These are phyloP conservation scores for Amphichorda felina DNA, from an alignment of 2,329 filamentous ascomycete species.

Conservation along the genomic window DNA sequence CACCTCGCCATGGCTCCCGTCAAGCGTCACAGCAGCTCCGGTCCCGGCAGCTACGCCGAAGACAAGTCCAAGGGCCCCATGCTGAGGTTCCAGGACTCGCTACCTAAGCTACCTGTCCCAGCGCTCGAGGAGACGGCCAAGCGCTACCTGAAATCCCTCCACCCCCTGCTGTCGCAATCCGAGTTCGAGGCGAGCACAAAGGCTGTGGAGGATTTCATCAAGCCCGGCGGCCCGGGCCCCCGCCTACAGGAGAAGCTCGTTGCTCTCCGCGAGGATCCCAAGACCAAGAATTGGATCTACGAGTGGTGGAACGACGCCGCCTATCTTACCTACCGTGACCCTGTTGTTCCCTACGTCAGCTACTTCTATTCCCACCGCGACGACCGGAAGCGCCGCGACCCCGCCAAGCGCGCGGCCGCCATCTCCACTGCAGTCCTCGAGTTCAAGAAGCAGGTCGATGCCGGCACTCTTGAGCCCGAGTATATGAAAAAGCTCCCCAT, in stretches of 20 bases:
- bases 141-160: conserved; percentile 70
- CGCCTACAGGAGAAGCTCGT: conserved; percentile 81
- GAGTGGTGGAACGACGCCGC: conserved; percentile 98
- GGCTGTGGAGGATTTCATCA: conserved; percentile 79
- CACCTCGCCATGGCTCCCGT: conserved; percentile 2
- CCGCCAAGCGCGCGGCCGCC: conserved; percentile 84
- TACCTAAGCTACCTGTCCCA: conserved; percentile 68
- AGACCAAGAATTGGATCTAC: conserved; percentile 83
- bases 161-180: conserved; percentile 55
- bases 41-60: conserved; percentile 54
- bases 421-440: conserved; percentile 76
- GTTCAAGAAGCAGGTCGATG: conserved; percentile 89
- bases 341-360: conserved; percentile 93
- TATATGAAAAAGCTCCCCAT: conserved; percentile 98
- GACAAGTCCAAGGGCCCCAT: conserved; percentile 69
- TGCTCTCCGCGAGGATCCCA: conserved; percentile 66
- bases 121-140: conserved; percentile 72
- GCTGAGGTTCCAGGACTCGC: conserved; percentile 78
- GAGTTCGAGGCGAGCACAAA: conserved; percentile 67
- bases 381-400: conserved; percentile 76
- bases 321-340: conserved; percentile 88
- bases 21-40: conserved; percentile 3
- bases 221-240: conserved; percentile 72
- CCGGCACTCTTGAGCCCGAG: conserved; percentile 77
- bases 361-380: conserved; percentile 99